Evolutionary conservation across 495 filamentous ascomycete species (phyloP), one percentile per base, ranked within the genome.

Genomic region (Hypoxylon intermedium): DNA sequence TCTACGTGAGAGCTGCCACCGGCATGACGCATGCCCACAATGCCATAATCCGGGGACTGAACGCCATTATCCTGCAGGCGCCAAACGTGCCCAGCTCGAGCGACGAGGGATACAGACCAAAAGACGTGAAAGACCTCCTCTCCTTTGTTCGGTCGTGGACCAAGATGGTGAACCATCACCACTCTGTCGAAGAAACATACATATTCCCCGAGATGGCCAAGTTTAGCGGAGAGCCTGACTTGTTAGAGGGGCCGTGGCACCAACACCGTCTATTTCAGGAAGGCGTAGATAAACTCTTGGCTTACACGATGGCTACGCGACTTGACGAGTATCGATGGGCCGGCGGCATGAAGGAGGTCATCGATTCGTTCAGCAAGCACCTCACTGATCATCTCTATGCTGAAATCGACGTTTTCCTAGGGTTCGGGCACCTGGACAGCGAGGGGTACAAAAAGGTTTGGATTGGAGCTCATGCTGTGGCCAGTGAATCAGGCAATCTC

Each of bases 21-120:
- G 65, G 65, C 15, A 71, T 71, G 62, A 53, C 62, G n/a, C 40
- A 66, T 38, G 65, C 65, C 2, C 69, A 71, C 51, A 71, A 71
- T 44, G 54, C 53, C 7, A 53, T 68, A 2, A 61, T 71, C 21
- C 69, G 69, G 9, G 65, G 65, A 15, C 44, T 71, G 9, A 71
- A 71, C 41, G 37, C 69, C 6, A 67, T 71, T 15, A 46, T 67
- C 34, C 62, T 51, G 9, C 69, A 72, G 15, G 62, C 66, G 7
- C 56, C 48, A 11, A 20, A 51, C 26, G 53, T 70, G 2, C 15
- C 28, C 5, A 45, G 30, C 16, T 53, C 61, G 41, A 26, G 18
- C 31, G 54, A 58, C 20, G 16, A 37, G 9, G n/a, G 42, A 6
- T 46, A 45, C 37, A 23, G 26, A 6, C 1, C 24, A 15, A 11